Conservation (phyloP, 129 eudicot genomes). For the Flaveria trinervia region DNA sequence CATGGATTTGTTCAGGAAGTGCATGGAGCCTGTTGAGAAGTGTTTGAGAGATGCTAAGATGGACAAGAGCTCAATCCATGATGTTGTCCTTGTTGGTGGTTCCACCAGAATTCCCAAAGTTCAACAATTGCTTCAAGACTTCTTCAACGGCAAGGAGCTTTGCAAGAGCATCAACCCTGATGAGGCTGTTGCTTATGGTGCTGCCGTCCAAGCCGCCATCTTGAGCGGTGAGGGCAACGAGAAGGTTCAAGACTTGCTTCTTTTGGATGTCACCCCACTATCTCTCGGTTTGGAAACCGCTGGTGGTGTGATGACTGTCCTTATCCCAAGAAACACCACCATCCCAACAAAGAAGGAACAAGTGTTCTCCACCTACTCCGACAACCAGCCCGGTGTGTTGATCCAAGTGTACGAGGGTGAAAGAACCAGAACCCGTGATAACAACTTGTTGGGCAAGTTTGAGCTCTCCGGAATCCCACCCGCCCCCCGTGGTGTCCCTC, state of each 20-base stretch:
- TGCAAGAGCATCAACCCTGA: constrained; percentile 61
- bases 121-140: constrained; percentile 53
- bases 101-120: constrained; percentile 63
- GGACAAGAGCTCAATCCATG: constrained; percentile 58
- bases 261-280: constrained; percentile 56
- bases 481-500: constrained; percentile 51
- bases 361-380: constrained; percentile 56
- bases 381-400: constrained; percentile 58
- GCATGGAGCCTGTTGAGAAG: constrained; percentile 61
- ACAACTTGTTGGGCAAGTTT: constrained; percentile 52
- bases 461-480: constrained; percentile 53
- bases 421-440: constrained; percentile 55
- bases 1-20: constrained; percentile 57
- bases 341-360: constrained; percentile 54
- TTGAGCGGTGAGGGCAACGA: constrained; percentile 57
- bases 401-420: constrained; percentile 61
- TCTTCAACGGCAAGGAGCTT: constrained; percentile 58
- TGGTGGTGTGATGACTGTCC: constrained; percentile 58
- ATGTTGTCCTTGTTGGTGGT: constrained; percentile 59
- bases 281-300: constrained; percentile 53
- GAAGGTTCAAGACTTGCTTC: constrained; percentile 56
- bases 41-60: constrained; percentile 59
- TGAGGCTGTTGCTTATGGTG: constrained; percentile 67
- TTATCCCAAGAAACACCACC: constrained; percentile 50
- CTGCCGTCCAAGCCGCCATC: constrained; percentile 60